phyloP scores from a whole-genome alignment of 306 rosid genomes.

The Echinosophora koreensis region DNA sequence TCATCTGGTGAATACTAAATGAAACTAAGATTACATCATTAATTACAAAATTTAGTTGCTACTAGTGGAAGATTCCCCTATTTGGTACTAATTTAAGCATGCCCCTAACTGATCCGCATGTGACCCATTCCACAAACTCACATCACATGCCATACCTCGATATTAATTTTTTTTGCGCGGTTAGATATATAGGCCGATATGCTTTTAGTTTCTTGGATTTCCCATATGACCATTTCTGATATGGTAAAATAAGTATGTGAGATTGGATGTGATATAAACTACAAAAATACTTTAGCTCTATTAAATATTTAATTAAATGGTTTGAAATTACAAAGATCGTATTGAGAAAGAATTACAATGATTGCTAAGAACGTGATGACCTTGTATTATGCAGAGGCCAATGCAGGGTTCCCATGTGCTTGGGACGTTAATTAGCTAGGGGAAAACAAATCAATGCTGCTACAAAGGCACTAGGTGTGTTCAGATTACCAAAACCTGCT shows the following conservation, averaged over 20 bases:
- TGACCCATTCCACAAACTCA: constrained; percentile 11
- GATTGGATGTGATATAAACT: neutral
- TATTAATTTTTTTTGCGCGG: neutral
- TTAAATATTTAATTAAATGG: neutral
- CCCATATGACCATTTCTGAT: neutral
- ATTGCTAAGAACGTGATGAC: constrained; percentile 14
- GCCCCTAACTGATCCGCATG: neutral
- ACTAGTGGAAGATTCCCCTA: neutral
- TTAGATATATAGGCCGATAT: neutral
- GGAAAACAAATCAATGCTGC: neutral
- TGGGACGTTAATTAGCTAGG: neutral
- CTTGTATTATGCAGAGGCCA: neutral
- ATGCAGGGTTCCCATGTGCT: constrained; percentile 9
- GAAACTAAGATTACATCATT: neutral
- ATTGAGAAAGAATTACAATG: constrained; percentile 6
- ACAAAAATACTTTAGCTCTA: neutral
- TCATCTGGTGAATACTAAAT: neutral
- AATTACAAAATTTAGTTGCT: neutral
- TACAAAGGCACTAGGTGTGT: neutral
- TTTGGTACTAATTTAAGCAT: neutral
- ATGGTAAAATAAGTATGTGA: no score
- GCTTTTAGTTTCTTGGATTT: neutral
- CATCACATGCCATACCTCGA: constrained; percentile 5
- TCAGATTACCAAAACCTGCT: neutral
- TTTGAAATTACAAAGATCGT: neutral